A percentile compares a stretch with the other conserved stretches of the same genome.
Conservation (phyloP, 2,329 filamentous ascomycete species). For the Monosporascus cannonballus region DNA sequence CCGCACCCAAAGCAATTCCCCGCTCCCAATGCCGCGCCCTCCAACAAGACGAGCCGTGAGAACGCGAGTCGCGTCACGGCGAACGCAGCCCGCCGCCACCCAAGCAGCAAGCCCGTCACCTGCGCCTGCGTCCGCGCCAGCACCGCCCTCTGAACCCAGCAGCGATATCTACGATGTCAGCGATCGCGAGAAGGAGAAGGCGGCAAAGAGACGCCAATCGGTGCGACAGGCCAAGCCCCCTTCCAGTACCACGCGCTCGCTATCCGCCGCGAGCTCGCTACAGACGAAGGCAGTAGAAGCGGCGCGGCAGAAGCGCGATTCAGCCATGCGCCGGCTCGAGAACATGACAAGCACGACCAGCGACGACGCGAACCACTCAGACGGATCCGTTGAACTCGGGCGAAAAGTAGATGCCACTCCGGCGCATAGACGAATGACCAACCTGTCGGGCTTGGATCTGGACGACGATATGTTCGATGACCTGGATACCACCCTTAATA, state of each 20-base stretch:
- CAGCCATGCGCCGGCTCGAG: slow-evolving; percentile 23
- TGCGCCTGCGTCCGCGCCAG: slow-evolving; percentile 2
- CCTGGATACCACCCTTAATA: slow-evolving; percentile 25
- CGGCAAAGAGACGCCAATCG: slow-evolving; percentile 17
- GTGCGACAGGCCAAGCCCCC: slow-evolving; percentile 7
- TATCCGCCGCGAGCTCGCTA: slow-evolving; percentile 9
- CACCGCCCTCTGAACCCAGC: slow-evolving; percentile 8
- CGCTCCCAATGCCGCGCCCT: slow-evolving; percentile 22
- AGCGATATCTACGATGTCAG: slow-evolving; percentile 27
- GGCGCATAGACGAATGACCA: slow-evolving; percentile 16
- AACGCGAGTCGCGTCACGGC: slow-evolving; percentile 16
- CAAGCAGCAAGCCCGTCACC: slow-evolving; percentile 14
- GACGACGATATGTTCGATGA: slow-evolving; percentile 28
- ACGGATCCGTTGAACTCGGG: slow-evolving; percentile 14
- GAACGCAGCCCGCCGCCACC: slow-evolving; percentile 14
- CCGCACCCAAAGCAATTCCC: background rate
- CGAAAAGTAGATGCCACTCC: slow-evolving; percentile 21
- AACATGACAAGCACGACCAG: slow-evolving; percentile 24
- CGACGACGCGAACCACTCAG: slow-evolving; percentile 8
- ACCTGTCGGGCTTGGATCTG: slow-evolving; percentile 26
- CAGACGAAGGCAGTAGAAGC: slow-evolving; percentile 16
- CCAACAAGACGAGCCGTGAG: slow-evolving; percentile 16
- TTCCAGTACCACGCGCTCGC: slow-evolving; percentile 7
- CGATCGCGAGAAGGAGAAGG: slow-evolving; percentile 24
- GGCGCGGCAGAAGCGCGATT: slow-evolving; percentile 23